These are phyloP conservation scores for Pholiota conissans DNA, from an alignment of 768 basidiomycete species.

Conservation along the genomic window DNA sequence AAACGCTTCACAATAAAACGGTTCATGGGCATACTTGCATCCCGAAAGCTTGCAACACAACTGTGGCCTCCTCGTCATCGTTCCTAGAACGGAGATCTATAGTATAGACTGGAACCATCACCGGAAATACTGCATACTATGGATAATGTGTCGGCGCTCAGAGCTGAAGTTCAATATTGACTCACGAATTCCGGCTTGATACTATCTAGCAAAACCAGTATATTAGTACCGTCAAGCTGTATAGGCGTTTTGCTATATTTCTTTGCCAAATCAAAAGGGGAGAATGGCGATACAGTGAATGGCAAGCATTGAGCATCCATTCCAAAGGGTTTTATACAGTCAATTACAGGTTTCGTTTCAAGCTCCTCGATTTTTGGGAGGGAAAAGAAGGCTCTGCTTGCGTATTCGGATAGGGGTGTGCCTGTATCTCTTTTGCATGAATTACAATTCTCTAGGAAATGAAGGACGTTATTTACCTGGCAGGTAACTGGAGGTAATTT, in stretches of 20 bases:
- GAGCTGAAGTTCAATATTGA: neutral
- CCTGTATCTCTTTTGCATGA: neutral
- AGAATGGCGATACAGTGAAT: slow-evolving; percentile 54
- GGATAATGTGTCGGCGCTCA: neutral
- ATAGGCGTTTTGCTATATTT: slow-evolving; percentile 26
- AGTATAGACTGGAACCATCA: slow-evolving; percentile 66
- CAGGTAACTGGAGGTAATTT: neutral
- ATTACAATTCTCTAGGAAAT: neutral
- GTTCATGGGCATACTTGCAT: neutral
- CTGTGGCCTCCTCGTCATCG: neutral
- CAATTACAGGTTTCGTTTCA: slow-evolving; percentile 46
- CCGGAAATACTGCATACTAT: slow-evolving; percentile 60
- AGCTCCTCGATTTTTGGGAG: neutral
- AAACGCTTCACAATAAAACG: no score
- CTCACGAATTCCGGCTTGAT: neutral
- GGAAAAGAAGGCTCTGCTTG: neutral
- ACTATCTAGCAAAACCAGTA: neutral
- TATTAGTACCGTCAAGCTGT: slow-evolving; percentile 30
- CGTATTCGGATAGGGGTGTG: neutral
- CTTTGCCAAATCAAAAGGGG: slow-evolving; percentile 37
- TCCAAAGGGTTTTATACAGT: slow-evolving; percentile 46
- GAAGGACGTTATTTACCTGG: neutral
- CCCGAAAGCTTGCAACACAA: neutral
- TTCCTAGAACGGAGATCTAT: slow-evolving; percentile 31
- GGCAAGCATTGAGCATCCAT: slow-evolving; percentile 56